Evolutionary conservation across 2,329 filamentous ascomycete genomes (phyloP).

Genomic region (Akanthomyces uredinophilus): DNA sequence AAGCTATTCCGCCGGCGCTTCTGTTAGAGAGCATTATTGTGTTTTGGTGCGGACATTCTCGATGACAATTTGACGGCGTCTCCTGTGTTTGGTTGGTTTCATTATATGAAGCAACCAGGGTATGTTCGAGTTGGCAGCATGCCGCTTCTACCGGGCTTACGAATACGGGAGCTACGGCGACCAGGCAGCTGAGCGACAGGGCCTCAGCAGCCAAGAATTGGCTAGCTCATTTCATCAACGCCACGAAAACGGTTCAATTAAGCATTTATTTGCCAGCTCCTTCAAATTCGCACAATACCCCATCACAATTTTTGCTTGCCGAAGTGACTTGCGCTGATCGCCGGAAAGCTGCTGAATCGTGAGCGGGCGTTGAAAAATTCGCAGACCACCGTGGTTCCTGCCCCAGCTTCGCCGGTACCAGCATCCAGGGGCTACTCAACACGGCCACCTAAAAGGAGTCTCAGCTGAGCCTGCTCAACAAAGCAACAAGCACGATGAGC

Average conservation of each 20-base stretch:
- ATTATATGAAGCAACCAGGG: too few species aligned
- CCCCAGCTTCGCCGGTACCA: too few species aligned
- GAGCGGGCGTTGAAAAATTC: too few species aligned
- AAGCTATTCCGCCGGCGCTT: too few species aligned
- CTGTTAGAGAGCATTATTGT: too few species aligned
- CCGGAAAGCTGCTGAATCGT: too few species aligned
- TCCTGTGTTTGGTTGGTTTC: too few species aligned
- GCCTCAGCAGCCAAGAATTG: neutral
- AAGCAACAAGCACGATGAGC: neutral
- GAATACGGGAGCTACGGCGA: neutral
- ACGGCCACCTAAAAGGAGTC: neutral
- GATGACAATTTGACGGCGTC: too few species aligned
- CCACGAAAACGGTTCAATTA: neutral
- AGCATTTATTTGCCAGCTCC: neutral
- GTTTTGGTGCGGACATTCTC: too few species aligned
- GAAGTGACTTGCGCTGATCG: neutral
- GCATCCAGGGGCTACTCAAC: neutral
- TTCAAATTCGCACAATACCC: neutral
- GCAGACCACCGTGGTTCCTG: neutral
- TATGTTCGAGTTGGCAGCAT: too few species aligned
- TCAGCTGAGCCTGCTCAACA: neutral
- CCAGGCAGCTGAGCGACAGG: neutral
- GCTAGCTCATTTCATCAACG: neutral
- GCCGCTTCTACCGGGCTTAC: neutral
- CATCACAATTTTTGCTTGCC: neutral